Evolutionary conservation across 2,329 filamentous ascomycete genomes (phyloP).

Genomic region (Spiromastix sp.): DNA sequence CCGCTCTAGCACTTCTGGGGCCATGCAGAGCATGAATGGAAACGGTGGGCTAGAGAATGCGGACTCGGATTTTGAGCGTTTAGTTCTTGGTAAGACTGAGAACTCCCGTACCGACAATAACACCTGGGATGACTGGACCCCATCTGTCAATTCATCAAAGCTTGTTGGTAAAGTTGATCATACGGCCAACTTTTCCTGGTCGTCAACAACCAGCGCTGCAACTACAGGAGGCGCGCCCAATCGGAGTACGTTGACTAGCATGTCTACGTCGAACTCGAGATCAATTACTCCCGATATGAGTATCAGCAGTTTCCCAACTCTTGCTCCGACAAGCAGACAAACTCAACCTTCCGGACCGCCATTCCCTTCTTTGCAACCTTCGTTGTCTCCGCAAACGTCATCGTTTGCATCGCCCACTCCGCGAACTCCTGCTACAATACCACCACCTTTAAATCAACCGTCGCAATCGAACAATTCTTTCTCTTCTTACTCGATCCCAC

Average conservation of each 20-base stretch:
- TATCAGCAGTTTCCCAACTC: slow-evolving; percentile 37
- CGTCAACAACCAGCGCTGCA: slow-evolving; percentile 18
- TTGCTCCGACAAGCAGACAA: slow-evolving; percentile 30
- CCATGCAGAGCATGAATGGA: slow-evolving; percentile 23
- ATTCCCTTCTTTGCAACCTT: slow-evolving; percentile 5
- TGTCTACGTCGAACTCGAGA: slow-evolving; percentile 24
- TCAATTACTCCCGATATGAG: slow-evolving; percentile 44
- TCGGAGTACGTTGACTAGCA: slow-evolving; percentile 9
- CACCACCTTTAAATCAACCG: slow-evolving; percentile 13
- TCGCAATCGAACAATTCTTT: slow-evolving; percentile 11
- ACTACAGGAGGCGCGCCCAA: slow-evolving; percentile 12
- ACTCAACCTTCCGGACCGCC: slow-evolving; percentile 4
- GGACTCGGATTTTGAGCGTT: slow-evolving; percentile 71
- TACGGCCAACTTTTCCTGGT: slow-evolving; percentile 36
- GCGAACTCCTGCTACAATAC: slow-evolving; percentile 11
- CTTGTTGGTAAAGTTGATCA: slow-evolving; percentile 17
- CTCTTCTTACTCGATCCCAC: slow-evolving; percentile 27
- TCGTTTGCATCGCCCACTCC: slow-evolving; percentile 5
- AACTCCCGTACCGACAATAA: slow-evolving; percentile 25
- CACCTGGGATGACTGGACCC: slow-evolving; percentile 23
- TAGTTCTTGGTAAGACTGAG: slow-evolving; percentile 65
- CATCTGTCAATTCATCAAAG: slow-evolving; percentile 18
- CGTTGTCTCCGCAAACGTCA: not conserved
- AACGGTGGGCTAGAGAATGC: slow-evolving; percentile 43
- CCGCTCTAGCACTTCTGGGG: slow-evolving; percentile 17